Evolutionary conservation across 371 early-diverging fungal species (phyloP), one percentile per base, ranked within the genome.

Genomic region (Neoconidiobolus thromboides): DNA sequence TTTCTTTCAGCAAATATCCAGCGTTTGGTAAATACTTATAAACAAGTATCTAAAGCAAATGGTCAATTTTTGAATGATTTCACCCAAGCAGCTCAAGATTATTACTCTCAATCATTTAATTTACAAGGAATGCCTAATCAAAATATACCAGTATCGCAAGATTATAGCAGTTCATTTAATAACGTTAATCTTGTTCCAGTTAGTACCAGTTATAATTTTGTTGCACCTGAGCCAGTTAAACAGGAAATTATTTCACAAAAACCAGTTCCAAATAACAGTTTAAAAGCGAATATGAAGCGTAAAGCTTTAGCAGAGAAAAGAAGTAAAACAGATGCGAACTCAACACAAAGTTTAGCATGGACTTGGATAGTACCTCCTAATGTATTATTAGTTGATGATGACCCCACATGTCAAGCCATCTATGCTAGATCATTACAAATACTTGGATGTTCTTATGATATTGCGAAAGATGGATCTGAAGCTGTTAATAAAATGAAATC

Each of bases 381-480:
- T 55, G 81, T 87, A 5, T 65, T 87, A 12, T 65, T 87, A 7
- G 88, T 87, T 1, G 88, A 87, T 54, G 88, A 87, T 61, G 85
- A 87, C 64, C 76, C 76, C 26, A 77, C 76, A 3, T 80, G 80
- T 64, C 78, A 85, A 49, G 73, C 73, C 14, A 52, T 87, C 2
- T 79, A 80, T 49, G 73, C 80, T 1, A 77, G 75, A 54, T 58
- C 82, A 5, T 67, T 87, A 2, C 70, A 76, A 57, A 66, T 82
- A 1, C 78, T 86, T 69, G 85, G 85, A 1, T 86, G 85, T 62
- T 68, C 76, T 0, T 76, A 83, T 61, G 86, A 86, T 64, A 68
- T 82, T 26, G 88, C 83, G 7, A 76, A 72, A 36, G 86, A 87
- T 65, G 88, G 88, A 3, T 64, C 81, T 9, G 80, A 76, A 43